Evolutionary conservation across 1,139 yeast genomes (phyloP).

Genomic region (Kodamaea sp.): DNA sequence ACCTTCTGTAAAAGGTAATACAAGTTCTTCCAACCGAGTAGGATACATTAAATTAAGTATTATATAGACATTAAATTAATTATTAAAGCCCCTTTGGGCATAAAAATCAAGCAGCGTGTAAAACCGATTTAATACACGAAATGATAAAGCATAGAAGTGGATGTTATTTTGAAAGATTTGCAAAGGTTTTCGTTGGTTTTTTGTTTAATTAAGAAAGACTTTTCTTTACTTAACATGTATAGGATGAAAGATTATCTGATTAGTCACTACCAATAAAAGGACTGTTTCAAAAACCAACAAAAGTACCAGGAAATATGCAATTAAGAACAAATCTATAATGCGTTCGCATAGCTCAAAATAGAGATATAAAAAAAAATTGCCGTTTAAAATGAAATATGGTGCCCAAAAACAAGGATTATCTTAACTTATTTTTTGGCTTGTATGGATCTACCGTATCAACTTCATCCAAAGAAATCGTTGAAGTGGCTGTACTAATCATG

Average conservation of each 20-base stretch:
- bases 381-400: no score
- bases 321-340: no score
- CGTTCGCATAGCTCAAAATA: no score
- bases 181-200: no score
- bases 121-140: background rate
- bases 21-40: background rate
- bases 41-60: background rate
- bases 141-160: background rate
- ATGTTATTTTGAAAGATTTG: background rate
- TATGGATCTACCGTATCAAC: conserved; percentile 13
- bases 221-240: no score
- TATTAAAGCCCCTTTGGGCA: background rate
- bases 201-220: no score
- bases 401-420: background rate
- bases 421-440: conserved; percentile 4
- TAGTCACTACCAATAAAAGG: no score
- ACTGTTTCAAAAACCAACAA: no score
- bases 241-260: no score
- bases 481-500: conserved; percentile 21
- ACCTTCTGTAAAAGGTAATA: no score
- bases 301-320: no score
- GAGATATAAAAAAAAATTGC: no score
- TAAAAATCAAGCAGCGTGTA: background rate
- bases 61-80: background rate
- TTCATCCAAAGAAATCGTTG: conserved; percentile 34